Evolutionary conservation across 1,284 basidiomycete genomes (phyloP).

Genomic region (Moesziomyces antarcticus): DNA sequence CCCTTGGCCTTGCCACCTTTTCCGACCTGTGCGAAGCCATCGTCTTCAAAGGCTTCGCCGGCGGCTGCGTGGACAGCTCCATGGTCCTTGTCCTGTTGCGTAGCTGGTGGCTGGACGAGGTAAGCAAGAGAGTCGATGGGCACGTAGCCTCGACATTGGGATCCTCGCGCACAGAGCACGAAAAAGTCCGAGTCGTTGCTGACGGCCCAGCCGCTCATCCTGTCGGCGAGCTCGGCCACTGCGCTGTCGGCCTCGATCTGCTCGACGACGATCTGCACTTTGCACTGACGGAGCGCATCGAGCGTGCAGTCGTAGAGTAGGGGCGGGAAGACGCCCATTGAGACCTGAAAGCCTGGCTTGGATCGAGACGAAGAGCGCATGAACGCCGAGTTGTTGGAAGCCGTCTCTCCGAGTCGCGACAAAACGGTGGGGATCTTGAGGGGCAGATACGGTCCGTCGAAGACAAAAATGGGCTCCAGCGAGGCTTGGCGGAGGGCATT

Average conservation of each 20-base stretch:
- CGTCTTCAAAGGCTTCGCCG: constrained; percentile 26
- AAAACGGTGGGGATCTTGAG: constrained; percentile 50
- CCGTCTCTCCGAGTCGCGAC: constrained; percentile 20
- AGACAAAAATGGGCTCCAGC: constrained; percentile 57
- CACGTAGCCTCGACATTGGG: constrained; percentile 50
- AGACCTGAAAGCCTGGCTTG: constrained; percentile 41
- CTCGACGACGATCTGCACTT: constrained; percentile 45
- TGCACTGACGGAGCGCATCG: constrained; percentile 30
- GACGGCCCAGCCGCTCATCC: constrained; percentile 50
- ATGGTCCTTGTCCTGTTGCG: neutral
- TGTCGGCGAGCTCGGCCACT: constrained; percentile 54
- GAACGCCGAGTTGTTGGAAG: constrained; percentile 41
- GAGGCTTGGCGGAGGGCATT: constrained; percentile 28
- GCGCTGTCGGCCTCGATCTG: constrained; percentile 56
- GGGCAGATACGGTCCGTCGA: constrained; percentile 54
- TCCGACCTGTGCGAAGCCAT: constrained; percentile 53
- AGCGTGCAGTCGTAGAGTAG: constrained; percentile 44
- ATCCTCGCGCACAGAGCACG: constrained; percentile 53
- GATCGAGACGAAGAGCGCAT: constrained; percentile 47
- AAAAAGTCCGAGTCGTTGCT: constrained; percentile 61
- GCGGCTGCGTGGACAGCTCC: neutral
- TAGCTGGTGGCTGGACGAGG: constrained; percentile 24
- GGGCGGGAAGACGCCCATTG: constrained; percentile 46
- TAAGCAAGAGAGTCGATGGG: constrained; percentile 54
- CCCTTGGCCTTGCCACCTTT: constrained; percentile 25